Evolutionary conservation across 2,329 filamentous ascomycete genomes (phyloP), one percentile per base, ranked within the genome.

Genomic region (Emergomyces africanus): DNA sequence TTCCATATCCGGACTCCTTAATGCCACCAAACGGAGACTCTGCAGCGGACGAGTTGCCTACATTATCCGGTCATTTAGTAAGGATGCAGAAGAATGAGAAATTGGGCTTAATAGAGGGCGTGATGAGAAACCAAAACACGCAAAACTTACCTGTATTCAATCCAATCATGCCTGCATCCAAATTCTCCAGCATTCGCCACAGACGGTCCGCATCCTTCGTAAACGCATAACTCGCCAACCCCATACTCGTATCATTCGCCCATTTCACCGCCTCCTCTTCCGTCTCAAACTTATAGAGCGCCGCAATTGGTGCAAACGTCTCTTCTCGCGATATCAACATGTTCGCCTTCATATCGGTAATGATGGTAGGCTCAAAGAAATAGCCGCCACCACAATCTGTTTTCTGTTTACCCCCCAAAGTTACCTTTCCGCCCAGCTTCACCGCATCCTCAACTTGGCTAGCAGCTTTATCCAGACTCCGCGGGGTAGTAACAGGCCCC

Each of bases 121-220:
- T 12, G 18, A 5, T 9, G 30, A 23, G 28, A 44, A 60, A 62
- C 6, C 48, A 20, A 50, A 54, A 50, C 30, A 53, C 48, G 23
- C 44, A 15, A 51, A 42, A 67, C 71, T 64, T 66, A 75, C 81
- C 79, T 59, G 80, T 83, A 64, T 85, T 85, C 72, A 85, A 74
- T 15, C 84, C 84, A 66, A 87, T 83, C 84, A 87, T 87, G 3
- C 84, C 84, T 4, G 84, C 84, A 68, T 87, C 83, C 39, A 88
- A 69, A 63, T 82, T 84, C 75, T 88, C 84, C 59, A 87, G 73
- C 67, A 87, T 72, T 60, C 85, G 76, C 81, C 84, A 86, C 57
- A 82, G 77, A 0, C 84, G 81, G 66, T 86, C 83, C 5, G 87
- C 73, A 65, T 86, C 82, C 73, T 85, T 85, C 0, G 84, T 87